phyloP scores from a whole-genome alignment of 1,284 basidiomycete genomes.

The Ganoderma sinense region DNA sequence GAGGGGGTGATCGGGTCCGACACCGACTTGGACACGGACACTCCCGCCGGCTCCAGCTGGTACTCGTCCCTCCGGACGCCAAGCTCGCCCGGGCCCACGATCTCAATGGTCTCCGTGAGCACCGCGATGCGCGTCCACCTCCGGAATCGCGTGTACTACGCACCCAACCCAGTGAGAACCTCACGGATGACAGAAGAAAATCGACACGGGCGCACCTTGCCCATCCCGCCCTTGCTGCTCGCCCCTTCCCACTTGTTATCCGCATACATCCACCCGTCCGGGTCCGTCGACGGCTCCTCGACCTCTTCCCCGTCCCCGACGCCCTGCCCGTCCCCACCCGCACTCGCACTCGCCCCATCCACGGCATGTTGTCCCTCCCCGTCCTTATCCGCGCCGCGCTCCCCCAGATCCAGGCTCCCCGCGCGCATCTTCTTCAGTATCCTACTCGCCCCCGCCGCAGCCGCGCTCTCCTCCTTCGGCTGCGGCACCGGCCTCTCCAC shows the following conservation, averaged over 20 bases:
- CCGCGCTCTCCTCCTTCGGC: slow-evolving; percentile 54
- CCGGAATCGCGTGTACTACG: slow-evolving; percentile 82
- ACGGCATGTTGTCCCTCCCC: slow-evolving; percentile 9
- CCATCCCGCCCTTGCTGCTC: slow-evolving; percentile 81
- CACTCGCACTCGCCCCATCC: slow-evolving; percentile 24
- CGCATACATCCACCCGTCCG: slow-evolving; percentile 93
- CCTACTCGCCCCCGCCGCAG: slow-evolving; percentile 43
- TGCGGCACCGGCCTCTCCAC: slow-evolving; percentile 66
- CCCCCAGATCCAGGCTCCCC: slow-evolving; percentile 40
- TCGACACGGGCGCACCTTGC: slow-evolving; percentile 60
- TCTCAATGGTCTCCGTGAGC: slow-evolving; percentile 75
- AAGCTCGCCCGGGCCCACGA: slow-evolving; percentile 49
- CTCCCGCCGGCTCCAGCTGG: slow-evolving; percentile 4
- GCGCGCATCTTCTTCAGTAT: slow-evolving; percentile 58
- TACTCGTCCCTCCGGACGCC: slow-evolving; percentile 34
- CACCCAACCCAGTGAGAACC: background rate
- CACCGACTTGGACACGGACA: background rate
- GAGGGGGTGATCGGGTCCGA: background rate
- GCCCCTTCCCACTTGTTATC: slow-evolving; percentile 96
- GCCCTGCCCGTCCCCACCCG: slow-evolving; percentile 34
- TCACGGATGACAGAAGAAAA: background rate
- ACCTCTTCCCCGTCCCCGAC: slow-evolving; percentile 40
- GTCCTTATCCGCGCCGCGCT: slow-evolving; percentile 35
- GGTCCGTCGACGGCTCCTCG: slow-evolving; percentile 72
- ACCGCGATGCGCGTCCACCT: slow-evolving; percentile 87